Evolutionary conservation across 495 filamentous ascomycete genomes (phyloP).

Genomic region (Aspergillus bertholletiae): DNA sequence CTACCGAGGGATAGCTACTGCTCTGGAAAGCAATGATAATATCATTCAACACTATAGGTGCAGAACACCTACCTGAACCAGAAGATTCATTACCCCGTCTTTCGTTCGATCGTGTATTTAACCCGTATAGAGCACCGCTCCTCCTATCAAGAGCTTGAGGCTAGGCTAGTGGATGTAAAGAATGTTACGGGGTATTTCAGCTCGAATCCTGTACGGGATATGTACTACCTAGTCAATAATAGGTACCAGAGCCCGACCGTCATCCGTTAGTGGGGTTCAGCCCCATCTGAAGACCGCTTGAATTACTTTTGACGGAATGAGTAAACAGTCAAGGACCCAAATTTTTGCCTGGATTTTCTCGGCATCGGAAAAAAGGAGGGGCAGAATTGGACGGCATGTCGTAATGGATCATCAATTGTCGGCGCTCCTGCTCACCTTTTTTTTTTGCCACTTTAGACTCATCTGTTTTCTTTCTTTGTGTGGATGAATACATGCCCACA

Average conservation of each 20-base stretch:
- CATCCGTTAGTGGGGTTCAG: neutral
- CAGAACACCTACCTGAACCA: no score
- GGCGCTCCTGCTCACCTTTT: neutral
- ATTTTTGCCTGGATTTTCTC: constrained; percentile 7
- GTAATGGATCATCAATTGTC: constrained; percentile 7
- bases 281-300: neutral
- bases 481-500: neutral
- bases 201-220: neutral
- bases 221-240: neutral
- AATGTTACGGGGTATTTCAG: neutral
- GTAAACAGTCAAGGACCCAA: neutral
- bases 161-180: neutral
- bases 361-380: constrained; percentile 11
- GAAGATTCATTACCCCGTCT: neutral
- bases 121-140: no score
- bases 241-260: neutral
- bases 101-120: neutral
- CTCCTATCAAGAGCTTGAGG: neutral
- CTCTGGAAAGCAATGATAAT: neutral
- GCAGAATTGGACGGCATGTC: constrained; percentile 7
- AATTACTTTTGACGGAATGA: neutral
- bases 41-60: neutral
- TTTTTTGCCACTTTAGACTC: neutral
- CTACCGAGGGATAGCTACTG: no score
- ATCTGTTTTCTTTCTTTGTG: neutral